Percentiles rank a stretch among this genome's conserved stretches.
Conservation (phyloP, 768 basidiomycete genomes). For the Calocybe indica region DNA sequence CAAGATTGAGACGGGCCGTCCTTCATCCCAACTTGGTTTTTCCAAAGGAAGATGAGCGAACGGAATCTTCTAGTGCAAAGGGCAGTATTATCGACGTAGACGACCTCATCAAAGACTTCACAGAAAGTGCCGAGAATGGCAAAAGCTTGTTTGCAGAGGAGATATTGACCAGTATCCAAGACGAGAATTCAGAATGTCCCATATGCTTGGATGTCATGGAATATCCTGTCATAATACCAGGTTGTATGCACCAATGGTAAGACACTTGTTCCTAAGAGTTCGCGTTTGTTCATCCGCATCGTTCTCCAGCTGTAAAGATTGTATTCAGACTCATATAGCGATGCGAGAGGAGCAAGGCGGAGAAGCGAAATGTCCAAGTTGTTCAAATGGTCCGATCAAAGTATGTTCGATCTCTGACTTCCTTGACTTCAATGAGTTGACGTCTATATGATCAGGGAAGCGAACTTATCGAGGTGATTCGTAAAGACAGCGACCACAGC, state of each 20-base stretch:
- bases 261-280: constrained; percentile 10
- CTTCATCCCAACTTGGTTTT: constrained; percentile 85
- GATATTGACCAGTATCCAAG: constrained; percentile 61
- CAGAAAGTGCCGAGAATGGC: constrained; percentile 24
- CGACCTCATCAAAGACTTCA: constrained; percentile 50
- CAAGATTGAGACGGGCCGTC: constrained; percentile 84
- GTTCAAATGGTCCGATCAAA: constrained; percentile 63
- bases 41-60: constrained; percentile 37
- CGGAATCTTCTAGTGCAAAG: constrained; percentile 23
- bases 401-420: constrained; percentile 18
- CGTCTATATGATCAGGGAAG: constrained; percentile 32
- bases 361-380: constrained; percentile 75
- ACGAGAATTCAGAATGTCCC: constrained; percentile 51
- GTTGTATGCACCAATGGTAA: constrained; percentile 75
- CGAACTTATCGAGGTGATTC: constrained; percentile 60
- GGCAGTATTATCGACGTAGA: constrained; percentile 50
- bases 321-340: constrained; percentile 70
- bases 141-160: constrained; percentile 51
- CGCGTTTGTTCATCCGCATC: background rate
- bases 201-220: constrained; percentile 81
- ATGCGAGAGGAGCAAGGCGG: constrained; percentile 66
- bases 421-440: background rate
- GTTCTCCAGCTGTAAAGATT: constrained; percentile 76
- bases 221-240: constrained; percentile 59
- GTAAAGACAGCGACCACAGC: constrained; percentile 15